Base-by-base conservation (phyloP, 2,329 filamentous ascomycete genomes). In the Exophiala lecanii-corni region DNA sequence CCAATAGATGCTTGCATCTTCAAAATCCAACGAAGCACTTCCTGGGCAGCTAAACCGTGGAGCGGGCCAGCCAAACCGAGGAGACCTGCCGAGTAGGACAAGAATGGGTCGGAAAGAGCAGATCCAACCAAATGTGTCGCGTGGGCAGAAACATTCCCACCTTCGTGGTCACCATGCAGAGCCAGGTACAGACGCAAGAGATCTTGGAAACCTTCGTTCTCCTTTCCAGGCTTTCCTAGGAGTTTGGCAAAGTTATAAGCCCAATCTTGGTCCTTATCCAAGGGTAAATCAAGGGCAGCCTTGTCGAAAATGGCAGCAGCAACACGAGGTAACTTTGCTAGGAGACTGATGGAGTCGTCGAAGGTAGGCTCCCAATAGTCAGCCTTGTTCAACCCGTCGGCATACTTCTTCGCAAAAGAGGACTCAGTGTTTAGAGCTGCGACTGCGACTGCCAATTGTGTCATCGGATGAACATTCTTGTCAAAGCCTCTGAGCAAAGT, bases 341-440 rank as follows among this genome's bases (percentile, higher is more conserved):
- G 78, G 50, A 98, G 77, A 36, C 84, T 87, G 66, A 98, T 95
- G 65, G 79, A 82, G 72, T 98, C 92, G 63, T 97, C 91, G 62
- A 94, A 97, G 33, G 88, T 94, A 10, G 91, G 88, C 72, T 97
- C 92, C 92, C 92, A 98, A 79, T 97, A 97, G 57, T 96, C 88
- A 40, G 88, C 86, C 76, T 97, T 98, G 76, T 82, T 86, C 54
- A 97, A 71, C 25, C 92, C 92, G 57, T 84, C 71, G 66, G 89
- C 91, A 67, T 98, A 98, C 15, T 85, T 85, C 69, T 89, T 89
- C 53, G 91, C 92, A 57, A 98, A 98, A 61, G 84, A 81, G 58
- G 88, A 95, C 57, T 89, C 89, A 66, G 95, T 87, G 72, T 94
- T 96, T 49, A 98, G 78, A n/a, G 92, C 86, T 13, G 89, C 91